A percentile compares a stretch with the other conserved stretches of the same genome.
Conservation (phyloP, 139 green algal genomes). For the Chlamydomonas incerta region DNA sequence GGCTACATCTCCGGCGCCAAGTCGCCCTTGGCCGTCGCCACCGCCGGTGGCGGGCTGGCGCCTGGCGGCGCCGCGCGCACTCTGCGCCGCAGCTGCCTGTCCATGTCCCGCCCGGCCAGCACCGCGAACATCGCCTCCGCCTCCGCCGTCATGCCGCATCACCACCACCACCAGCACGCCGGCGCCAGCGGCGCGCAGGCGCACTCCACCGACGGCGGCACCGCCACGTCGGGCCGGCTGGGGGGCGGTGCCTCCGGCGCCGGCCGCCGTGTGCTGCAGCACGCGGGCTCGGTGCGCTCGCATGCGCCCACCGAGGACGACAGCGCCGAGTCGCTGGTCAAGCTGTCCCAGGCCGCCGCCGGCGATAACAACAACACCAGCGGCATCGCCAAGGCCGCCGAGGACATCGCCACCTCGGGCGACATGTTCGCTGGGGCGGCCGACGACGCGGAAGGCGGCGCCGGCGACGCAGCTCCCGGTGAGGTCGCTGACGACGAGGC, state of each 20-base stretch:
- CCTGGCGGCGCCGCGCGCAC: too few relatives aligned
- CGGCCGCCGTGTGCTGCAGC: conserved; percentile 2
- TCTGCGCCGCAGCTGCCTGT: not conserved
- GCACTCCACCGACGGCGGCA: too few relatives aligned
- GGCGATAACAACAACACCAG: too few relatives aligned
- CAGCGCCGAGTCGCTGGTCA: conserved; percentile 8
- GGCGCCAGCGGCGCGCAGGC: too few relatives aligned
- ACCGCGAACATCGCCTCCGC: not conserved
- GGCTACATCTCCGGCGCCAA: not conserved
- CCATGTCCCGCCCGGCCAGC: not conserved
- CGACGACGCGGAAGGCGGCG: too few relatives aligned
- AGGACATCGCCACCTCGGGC: not conserved
- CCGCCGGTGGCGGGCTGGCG: too few relatives aligned
- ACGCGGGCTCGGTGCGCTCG: conserved; percentile 13
- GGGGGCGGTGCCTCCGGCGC: too few relatives aligned
- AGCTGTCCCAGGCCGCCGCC: not conserved
- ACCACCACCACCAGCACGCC: too few relatives aligned
- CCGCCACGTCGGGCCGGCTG: too few relatives aligned
- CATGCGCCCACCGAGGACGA: conserved; percentile 26
- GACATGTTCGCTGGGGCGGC: not conserved
- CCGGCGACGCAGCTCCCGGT: too few relatives aligned
- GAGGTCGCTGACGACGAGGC: not conserved
- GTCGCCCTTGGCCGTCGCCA: too few relatives aligned
- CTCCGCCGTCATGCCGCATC: too few relatives aligned
- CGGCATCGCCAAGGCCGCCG: not conserved